Evolutionary conservation across 2,329 filamentous ascomycete species (phyloP).

Genomic region (Trichoderma asperellum): DNA sequence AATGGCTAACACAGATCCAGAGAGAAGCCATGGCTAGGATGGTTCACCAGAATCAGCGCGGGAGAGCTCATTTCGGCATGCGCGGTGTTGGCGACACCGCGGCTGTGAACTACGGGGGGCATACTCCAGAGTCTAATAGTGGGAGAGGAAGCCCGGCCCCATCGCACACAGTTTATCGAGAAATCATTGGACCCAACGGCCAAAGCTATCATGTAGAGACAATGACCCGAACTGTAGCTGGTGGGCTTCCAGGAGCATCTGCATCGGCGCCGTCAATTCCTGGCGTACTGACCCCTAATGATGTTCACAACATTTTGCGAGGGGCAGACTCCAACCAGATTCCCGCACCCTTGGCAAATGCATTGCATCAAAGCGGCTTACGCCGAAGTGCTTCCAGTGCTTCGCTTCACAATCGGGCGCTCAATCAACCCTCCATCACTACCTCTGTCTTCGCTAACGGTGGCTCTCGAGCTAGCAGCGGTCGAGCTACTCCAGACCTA

Average conservation of each 20-base stretch:
- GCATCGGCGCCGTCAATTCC: constrained; percentile 29
- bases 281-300: constrained; percentile 46
- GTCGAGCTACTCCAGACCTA: constrained; percentile 53
- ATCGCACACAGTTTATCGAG: constrained; percentile 41
- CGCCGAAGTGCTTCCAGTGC: constrained; percentile 55
- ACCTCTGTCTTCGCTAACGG: constrained; percentile 44
- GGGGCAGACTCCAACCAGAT: constrained; percentile 52
- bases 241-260: constrained; percentile 3
- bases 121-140: constrained; percentile 33
- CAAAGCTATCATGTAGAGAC: constrained; percentile 45
- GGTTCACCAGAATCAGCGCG: constrained; percentile 50
- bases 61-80: constrained; percentile 46
- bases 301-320: constrained; percentile 53
- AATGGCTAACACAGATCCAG: constrained; percentile 53
- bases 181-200: constrained; percentile 41
- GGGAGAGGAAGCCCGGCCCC: constrained; percentile 35
- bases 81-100: constrained; percentile 46
- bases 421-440: constrained; percentile 48
- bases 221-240: neutral
- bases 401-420: constrained; percentile 45
- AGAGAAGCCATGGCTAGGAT: constrained; percentile 50
- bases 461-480: constrained; percentile 48
- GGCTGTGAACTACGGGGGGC: constrained; percentile 31
- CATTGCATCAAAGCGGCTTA: constrained; percentile 56
- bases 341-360: constrained; percentile 52